These are phyloP conservation scores for Naematelia aurantialba DNA, from an alignment of 768 basidiomycete genomes.

Conservation along the genomic window DNA sequence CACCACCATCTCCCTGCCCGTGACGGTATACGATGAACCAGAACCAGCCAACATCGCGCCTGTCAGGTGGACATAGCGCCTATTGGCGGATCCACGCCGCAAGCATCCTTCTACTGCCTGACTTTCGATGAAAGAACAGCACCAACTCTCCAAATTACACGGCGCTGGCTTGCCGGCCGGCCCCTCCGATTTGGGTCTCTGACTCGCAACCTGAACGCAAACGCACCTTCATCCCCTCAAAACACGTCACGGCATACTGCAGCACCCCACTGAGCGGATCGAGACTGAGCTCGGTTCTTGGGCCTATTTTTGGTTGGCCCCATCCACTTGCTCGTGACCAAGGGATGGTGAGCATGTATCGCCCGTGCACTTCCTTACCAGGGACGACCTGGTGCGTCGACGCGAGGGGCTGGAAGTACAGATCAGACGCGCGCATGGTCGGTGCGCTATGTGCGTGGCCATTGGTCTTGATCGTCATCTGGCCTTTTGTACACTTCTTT, in stretches of 20 bases:
- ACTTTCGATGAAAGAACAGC: too few relatives aligned
- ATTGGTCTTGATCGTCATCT: neutral
- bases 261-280: constrained; percentile 80
- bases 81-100: too few relatives aligned
- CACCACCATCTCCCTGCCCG: neutral
- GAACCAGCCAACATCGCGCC: too few relatives aligned
- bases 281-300: constrained; percentile 69
- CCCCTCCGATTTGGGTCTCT: too few relatives aligned
- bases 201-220: too few relatives aligned
- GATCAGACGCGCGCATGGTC: constrained; percentile 16
- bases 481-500: neutral
- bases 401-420: constrained; percentile 39
- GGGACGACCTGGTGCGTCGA: constrained; percentile 23
- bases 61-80: too few relatives aligned
- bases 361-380: constrained; percentile 37
- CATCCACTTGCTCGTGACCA: constrained; percentile 74
- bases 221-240: constrained; percentile 88
- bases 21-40: too few relatives aligned
- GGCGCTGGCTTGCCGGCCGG: too few relatives aligned
- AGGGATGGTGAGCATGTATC: constrained; percentile 69
- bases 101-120: too few relatives aligned
- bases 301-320: constrained; percentile 74
- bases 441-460: constrained; percentile 13
- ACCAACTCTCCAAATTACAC: too few relatives aligned
- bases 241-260: constrained; percentile 62